A percentile compares a stretch with the other conserved stretches of the same genome.
Conservation (phyloP, 2,329 filamentous ascomycete species). For the Gliomastix tumulicola region DNA sequence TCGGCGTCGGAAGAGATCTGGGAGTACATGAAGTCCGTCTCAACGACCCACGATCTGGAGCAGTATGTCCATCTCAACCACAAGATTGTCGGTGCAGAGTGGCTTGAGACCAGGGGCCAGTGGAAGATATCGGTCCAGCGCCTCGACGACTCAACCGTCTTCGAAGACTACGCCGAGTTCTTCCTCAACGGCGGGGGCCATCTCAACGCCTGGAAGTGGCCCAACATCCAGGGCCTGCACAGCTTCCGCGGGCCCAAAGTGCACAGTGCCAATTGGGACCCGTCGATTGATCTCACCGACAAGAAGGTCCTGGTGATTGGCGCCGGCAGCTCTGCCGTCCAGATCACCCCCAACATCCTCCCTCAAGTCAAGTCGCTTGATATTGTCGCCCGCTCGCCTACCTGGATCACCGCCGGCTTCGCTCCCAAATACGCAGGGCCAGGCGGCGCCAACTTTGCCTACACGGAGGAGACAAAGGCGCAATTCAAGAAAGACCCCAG, state of each 20-base stretch:
- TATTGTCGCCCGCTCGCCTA: slow-evolving; percentile 17
- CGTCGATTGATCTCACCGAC: slow-evolving; percentile 24
- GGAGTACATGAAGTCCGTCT: slow-evolving; percentile 11
- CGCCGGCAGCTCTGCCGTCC: slow-evolving; percentile 42
- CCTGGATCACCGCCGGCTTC: slow-evolving; percentile 17
- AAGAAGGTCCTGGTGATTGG: slow-evolving; percentile 46
- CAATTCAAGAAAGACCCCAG: slow-evolving; percentile 13
- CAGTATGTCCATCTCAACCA: slow-evolving; percentile 8
- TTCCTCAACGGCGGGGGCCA: slow-evolving; percentile 40
- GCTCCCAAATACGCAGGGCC: slow-evolving; percentile 11
- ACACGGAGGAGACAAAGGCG: neutral
- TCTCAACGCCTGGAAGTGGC: slow-evolving; percentile 45
- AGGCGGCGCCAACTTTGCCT: slow-evolving; percentile 15
- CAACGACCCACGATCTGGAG: slow-evolving; percentile 9
- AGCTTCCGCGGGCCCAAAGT: slow-evolving; percentile 41
- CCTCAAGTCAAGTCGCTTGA: slow-evolving; percentile 27
- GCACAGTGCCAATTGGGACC: slow-evolving; percentile 44
- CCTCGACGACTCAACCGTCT: slow-evolving; percentile 8
- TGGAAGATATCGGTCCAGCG: slow-evolving; percentile 23
- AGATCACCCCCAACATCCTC: slow-evolving; percentile 35
- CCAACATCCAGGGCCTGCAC: slow-evolving; percentile 39
- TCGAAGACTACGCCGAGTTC: slow-evolving; percentile 33
- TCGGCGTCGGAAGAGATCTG: slow-evolving; percentile 8
- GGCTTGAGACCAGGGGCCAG: slow-evolving; percentile 30
- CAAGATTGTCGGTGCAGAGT: slow-evolving; percentile 13